Percentiles rank a stretch among this genome's conserved stretches.
Evolutionary conservation across 164 flowering plant species (phyloP).

Genomic region (Tetrastigma voinierianum): DNA sequence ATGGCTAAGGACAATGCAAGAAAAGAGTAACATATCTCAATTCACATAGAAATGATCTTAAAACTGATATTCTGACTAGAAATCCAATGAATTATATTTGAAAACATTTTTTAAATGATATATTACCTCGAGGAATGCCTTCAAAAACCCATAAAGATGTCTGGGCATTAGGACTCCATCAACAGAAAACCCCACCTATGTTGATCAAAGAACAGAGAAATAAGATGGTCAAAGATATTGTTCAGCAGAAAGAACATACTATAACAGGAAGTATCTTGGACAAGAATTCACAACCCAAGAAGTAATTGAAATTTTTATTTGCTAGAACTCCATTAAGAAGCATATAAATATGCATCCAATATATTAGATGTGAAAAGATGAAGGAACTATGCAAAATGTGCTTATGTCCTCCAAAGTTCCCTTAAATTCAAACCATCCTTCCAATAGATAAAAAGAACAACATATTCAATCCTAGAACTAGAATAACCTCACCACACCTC

Average conservation of each 20-base stretch:
- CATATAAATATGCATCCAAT: no score
- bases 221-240: neutral
- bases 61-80: neutral
- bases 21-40: no score
- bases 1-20: no score
- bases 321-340: no score
- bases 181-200: conserved; percentile 82
- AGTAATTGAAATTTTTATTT: no score
- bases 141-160: conserved; percentile 81
- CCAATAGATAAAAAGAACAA: no score
- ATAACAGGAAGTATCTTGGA: neutral
- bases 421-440: no score
- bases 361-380: no score
- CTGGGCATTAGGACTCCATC: conserved; percentile 67
- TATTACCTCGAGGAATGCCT: conserved; percentile 86
- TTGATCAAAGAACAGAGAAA: neutral
- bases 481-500: no score
- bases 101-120: neutral
- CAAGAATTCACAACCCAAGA: neutral
- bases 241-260: neutral
- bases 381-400: no score
- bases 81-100: neutral
- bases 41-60: neutral
- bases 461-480: no score
- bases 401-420: no score